Percentiles rank a stretch among this genome's conserved stretches.
Evolutionary conservation across 2,329 filamentous ascomycete genomes (phyloP).

Genomic region (Pseudocercospora macadamiae): DNA sequence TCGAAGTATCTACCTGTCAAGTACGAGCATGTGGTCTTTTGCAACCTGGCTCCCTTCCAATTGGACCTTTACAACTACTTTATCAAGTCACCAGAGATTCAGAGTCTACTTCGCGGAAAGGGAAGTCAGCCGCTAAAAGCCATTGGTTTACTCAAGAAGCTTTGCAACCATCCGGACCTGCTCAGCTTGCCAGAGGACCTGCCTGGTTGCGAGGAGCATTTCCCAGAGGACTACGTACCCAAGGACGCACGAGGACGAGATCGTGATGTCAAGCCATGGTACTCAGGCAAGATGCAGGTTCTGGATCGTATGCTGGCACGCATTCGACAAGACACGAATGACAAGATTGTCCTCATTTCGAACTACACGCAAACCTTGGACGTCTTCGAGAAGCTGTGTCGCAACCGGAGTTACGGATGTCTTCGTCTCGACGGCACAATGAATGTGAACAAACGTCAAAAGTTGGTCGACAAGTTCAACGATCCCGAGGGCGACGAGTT

Average conservation of each 20-base stretch:
- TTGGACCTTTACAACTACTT: conserved; percentile 95
- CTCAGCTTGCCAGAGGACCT: conserved; percentile 81
- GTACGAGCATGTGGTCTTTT: conserved; percentile 99
- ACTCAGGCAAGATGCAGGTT: conserved; percentile 97
- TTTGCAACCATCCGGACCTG: conserved; percentile 96
- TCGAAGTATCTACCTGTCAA: conserved; percentile 98
- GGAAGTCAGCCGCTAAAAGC: conserved; percentile 95
- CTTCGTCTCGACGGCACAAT: conserved; percentile 94
- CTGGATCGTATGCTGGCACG: conserved; percentile 92
- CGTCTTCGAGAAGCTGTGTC: conserved; percentile 88
- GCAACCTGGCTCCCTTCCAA: conserved; percentile 91
- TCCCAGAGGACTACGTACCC: conserved; percentile 83
- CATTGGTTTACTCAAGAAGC: conserved; percentile 94
- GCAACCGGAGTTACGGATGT: conserved; percentile 78
- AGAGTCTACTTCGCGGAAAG: conserved; percentile 86
- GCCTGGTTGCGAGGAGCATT: conserved; percentile 80
- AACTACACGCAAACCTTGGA: conserved; percentile 98
- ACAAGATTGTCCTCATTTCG: conserved; percentile 98
- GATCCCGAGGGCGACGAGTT: conserved; percentile 88
- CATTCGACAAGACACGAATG: conserved; percentile 93
- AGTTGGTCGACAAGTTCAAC: conserved; percentile 97
- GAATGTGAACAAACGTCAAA: conserved; percentile 96
- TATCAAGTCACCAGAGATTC: conserved; percentile 92
- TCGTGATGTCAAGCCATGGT: conserved; percentile 90
- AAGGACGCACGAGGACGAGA: conserved; percentile 87